These are phyloP conservation scores for Primulina tabacum DNA, from an alignment of 257 asterid genomes.

Conservation along the genomic window DNA sequence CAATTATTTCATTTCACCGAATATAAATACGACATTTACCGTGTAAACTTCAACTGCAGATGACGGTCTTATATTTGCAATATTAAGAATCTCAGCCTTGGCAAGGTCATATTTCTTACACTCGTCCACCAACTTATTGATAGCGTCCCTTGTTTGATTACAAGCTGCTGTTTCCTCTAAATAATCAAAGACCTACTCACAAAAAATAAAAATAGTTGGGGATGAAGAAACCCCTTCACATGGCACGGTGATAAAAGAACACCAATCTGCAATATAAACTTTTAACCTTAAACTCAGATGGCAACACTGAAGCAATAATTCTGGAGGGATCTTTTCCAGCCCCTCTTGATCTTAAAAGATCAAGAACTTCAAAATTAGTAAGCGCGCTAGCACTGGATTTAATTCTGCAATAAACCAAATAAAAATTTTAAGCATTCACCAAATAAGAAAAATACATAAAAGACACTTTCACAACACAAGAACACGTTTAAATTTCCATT, in stretches of 20 bases:
- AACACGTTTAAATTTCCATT: neutral
- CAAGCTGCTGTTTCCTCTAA: constrained; percentile 60
- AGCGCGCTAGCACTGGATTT: constrained; percentile 56
- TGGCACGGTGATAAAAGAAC: neutral
- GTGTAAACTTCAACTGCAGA: neutral
- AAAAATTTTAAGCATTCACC: neutral
- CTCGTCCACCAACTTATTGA: constrained; percentile 40
- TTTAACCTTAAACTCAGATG: constrained; percentile 75
- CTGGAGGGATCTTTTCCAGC: constrained; percentile 77
- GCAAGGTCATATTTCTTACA: constrained; percentile 50
- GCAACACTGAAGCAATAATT: constrained; percentile 49
- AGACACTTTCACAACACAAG: neutral
- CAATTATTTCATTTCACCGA: neutral
- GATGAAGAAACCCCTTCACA: neutral
- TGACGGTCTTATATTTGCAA: constrained; percentile 37
- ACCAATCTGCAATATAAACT: constrained; percentile 1
- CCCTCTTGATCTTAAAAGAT: constrained; percentile 69
- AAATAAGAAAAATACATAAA: neutral
- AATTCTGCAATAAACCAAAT: constrained; percentile 39
- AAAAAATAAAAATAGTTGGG: constrained; percentile 12
- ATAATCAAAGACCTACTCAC: constrained; percentile 67
- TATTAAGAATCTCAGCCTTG: constrained; percentile 69
- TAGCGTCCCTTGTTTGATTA: constrained; percentile 53
- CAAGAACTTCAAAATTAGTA: constrained; percentile 76
- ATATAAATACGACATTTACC: neutral